Evolutionary conservation across 768 basidiomycete species (phyloP).

Genomic region (Clathrus columnatus): DNA sequence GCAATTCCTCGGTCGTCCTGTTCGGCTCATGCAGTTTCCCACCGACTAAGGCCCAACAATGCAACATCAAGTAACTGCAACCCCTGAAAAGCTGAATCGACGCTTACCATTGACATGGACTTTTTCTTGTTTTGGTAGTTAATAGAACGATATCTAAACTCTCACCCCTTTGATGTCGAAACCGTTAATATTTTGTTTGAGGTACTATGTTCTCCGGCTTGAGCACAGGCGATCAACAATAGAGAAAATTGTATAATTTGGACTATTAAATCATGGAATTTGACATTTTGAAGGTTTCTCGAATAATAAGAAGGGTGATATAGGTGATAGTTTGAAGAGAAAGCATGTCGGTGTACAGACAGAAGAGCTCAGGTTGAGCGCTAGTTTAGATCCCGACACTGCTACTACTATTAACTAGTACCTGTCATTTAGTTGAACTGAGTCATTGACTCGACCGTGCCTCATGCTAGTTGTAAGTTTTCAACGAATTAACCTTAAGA

Average conservation of each 20-base stretch:
- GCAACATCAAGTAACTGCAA: constrained; percentile 72
- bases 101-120: too few species aligned
- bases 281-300: not conserved
- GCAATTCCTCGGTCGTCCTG: constrained; percentile 65
- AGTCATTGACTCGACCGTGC: too few species aligned
- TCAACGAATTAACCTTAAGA: too few species aligned
- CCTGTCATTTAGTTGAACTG: too few species aligned
- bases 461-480: too few species aligned
- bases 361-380: not conserved
- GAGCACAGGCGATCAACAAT: constrained; percentile 3
- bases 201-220: not conserved
- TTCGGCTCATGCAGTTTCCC: constrained; percentile 93
- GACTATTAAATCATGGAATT: not conserved
- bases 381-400: too few species aligned
- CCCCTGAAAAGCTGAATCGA: constrained; percentile 27
- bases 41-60: constrained; percentile 86
- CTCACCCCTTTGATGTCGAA: constrained; percentile 1
- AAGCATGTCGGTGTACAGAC: not conserved
- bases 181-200: not conserved
- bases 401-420: too few species aligned
- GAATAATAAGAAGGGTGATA: not conserved
- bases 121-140: not conserved
- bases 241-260: not conserved
- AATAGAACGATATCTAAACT: constrained; percentile 3
- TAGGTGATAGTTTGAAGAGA: not conserved